phyloP scores from a whole-genome alignment of 2,329 filamentous ascomycete genomes.

The Ceratocystis destructans region DNA sequence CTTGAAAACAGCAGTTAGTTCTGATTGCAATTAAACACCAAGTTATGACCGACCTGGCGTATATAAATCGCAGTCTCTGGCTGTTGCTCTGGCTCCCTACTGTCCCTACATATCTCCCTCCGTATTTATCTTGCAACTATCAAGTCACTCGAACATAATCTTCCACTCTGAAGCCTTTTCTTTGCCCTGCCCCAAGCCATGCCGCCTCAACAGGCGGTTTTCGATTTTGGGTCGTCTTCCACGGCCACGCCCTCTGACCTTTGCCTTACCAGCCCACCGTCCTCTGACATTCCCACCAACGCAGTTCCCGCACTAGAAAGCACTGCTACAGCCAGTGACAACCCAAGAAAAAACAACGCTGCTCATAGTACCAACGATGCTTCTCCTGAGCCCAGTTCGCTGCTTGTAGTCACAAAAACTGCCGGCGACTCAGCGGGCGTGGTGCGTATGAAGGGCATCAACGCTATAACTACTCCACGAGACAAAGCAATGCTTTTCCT shows the following conservation, averaged over 20 bases:
- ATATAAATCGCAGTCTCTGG: no score
- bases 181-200: not conserved
- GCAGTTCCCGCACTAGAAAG: not conserved
- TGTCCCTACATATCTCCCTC: no score
- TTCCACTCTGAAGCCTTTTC: not conserved
- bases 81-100: no score
- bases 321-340: not conserved
- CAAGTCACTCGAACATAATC: no score
- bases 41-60: no score
- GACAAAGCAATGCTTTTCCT: slow-evolving; percentile 46
- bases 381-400: not conserved
- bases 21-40: no score
- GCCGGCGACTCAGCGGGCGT: slow-evolving; percentile 37
- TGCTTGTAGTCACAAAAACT: not conserved
- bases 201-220: not conserved
- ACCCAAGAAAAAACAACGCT: not conserved
- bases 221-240: not conserved
- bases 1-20: no score
- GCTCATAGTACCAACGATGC: not conserved
- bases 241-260: not conserved
- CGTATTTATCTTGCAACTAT: no score
- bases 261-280: not conserved
- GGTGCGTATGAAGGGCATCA: slow-evolving; percentile 43
- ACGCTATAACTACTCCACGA: slow-evolving; percentile 34
- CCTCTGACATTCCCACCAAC: not conserved